A percentile compares a stretch with the other conserved stretches of the same genome.
phyloP scores from a whole-genome alignment of 2,329 filamentous ascomycete genomes.

The Dothideomycetes sp. region DNA sequence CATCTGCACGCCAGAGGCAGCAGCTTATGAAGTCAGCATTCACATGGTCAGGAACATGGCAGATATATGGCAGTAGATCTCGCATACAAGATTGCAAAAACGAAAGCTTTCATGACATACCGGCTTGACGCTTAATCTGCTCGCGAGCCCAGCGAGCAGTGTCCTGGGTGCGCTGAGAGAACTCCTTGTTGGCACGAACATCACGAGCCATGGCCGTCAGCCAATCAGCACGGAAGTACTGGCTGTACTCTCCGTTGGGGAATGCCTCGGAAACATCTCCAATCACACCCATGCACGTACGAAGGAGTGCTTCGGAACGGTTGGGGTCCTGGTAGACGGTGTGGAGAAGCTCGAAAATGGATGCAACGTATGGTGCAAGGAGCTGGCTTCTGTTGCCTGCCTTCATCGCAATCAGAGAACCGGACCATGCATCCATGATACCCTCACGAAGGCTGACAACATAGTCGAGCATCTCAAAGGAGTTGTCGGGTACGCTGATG shows the following conservation, averaged over 20 bases:
- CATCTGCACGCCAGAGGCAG: conserved; percentile 7
- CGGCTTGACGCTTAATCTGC: conserved; percentile 80
- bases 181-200: conserved; percentile 81
- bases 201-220: conserved; percentile 83
- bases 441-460: conserved; percentile 89
- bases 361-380: conserved; percentile 66
- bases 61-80: background rate
- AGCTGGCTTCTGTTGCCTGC: conserved; percentile 58
- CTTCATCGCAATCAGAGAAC: conserved; percentile 92
- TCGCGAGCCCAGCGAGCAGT: conserved; percentile 96
- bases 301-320: conserved; percentile 82
- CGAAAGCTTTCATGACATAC: conserved; percentile 8
- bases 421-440: conserved; percentile 98
- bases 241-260: conserved; percentile 74
- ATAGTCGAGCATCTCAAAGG: conserved; percentile 95
- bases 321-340: conserved; percentile 71
- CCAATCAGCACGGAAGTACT: conserved; percentile 86
- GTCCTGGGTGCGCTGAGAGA: conserved; percentile 72
- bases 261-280: conserved; percentile 92
- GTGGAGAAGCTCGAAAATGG: conserved; percentile 79
- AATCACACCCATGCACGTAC: conserved; percentile 94
- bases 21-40: background rate
- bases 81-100: background rate
- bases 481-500: conserved; percentile 59
- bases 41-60: background rate